phyloP scores from a whole-genome alignment of 139 green algal genomes.

The Coelastrella sp. region DNA sequence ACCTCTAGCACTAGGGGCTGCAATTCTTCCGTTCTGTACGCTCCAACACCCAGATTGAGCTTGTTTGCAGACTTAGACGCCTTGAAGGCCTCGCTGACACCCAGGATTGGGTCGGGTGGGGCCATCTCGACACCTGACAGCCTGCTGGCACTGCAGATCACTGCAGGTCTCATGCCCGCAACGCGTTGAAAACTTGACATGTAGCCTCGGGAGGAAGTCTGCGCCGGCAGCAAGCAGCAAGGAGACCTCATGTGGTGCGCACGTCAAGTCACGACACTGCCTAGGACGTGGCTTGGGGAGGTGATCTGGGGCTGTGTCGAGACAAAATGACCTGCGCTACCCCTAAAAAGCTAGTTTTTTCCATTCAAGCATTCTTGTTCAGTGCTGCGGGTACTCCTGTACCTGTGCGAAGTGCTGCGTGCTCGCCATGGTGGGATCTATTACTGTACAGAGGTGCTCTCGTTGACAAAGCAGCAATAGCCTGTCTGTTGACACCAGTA shows the following conservation, averaged over 20 bases:
- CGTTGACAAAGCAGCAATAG: too few species aligned
- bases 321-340: too few species aligned
- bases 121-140: slow-evolving; percentile 61
- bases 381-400: neutral
- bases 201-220: neutral
- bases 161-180: neutral
- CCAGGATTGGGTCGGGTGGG: slow-evolving; percentile 90
- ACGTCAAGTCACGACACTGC: neutral
- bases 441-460: too few species aligned
- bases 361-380: too few species aligned
- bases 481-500: too few species aligned
- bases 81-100: slow-evolving; percentile 95
- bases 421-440: neutral
- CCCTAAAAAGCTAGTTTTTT: too few species aligned
- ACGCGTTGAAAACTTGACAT: neutral
- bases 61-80: slow-evolving; percentile 78
- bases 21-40: slow-evolving; percentile 96
- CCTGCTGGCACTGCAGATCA: slow-evolving; percentile 17
- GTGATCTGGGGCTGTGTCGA: too few species aligned
- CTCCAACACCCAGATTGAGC: slow-evolving; percentile 98
- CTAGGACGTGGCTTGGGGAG: too few species aligned
- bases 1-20: slow-evolving; percentile 95
- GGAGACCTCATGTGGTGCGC: neutral
- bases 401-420: neutral
- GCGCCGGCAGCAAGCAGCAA: neutral